Percentiles rank a stretch among this genome's conserved stretches.
These are phyloP conservation scores for Actinomortierella ambigua DNA, from an alignment of 371 early-diverging fungal species.

Conservation along the genomic window DNA sequence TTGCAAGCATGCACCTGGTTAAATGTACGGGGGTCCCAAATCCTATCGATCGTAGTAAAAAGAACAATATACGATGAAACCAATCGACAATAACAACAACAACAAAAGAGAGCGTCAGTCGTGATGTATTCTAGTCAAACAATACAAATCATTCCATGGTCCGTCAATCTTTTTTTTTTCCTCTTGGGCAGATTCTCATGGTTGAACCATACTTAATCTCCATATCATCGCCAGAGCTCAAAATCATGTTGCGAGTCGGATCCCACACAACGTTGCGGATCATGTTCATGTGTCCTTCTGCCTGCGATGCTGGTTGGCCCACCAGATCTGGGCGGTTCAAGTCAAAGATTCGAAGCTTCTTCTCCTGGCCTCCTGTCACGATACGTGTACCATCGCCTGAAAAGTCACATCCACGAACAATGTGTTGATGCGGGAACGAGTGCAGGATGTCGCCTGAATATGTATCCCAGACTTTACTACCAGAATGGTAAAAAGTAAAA, in stretches of 20 bases:
- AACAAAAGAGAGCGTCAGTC: no score
- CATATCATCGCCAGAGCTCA: slow-evolving; percentile 70
- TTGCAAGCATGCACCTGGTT: slow-evolving; percentile 62
- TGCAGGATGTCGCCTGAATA: slow-evolving; percentile 70
- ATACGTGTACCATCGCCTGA: slow-evolving; percentile 69
- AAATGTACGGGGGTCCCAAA: slow-evolving; percentile 78
- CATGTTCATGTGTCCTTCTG: slow-evolving; percentile 65
- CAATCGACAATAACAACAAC: background rate
- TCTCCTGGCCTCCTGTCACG: slow-evolving; percentile 82
- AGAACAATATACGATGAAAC: background rate
- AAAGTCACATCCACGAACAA: slow-evolving; percentile 85
- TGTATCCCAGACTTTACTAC: slow-evolving; percentile 85
- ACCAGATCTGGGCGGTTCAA: slow-evolving; percentile 62
- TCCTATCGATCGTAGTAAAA: slow-evolving; percentile 29
- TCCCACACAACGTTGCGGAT: slow-evolving; percentile 79
- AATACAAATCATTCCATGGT: background rate
- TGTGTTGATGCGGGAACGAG: slow-evolving; percentile 76
- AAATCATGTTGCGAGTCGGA: slow-evolving; percentile 55
- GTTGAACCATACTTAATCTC: slow-evolving; percentile 50
- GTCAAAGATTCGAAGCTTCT: slow-evolving; percentile 81
- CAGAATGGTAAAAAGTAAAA: background rate
- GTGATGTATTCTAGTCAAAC: background rate
- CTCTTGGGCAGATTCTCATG: no score
- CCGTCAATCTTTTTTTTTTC: background rate
- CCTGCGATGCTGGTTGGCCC: slow-evolving; percentile 50